These are phyloP conservation scores for Pseudonitzschia pungens DNA, from an alignment of 108 stramenopile species.

Conservation along the genomic window DNA sequence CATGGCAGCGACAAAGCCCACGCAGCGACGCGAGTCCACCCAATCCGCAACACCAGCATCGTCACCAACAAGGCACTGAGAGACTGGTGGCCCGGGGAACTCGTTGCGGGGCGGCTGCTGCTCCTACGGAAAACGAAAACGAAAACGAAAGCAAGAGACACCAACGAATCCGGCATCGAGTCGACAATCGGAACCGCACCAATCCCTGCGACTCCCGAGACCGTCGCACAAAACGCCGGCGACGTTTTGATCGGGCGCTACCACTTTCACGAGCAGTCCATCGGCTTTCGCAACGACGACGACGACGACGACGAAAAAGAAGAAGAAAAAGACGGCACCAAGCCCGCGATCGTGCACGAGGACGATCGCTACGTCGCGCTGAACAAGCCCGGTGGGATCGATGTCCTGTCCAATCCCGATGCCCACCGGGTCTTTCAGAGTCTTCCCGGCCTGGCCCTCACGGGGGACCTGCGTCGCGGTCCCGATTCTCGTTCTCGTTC, in stretches of 20 bases:
- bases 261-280: slow-evolving; percentile 23
- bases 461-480: not conserved
- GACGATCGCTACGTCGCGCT: slow-evolving; percentile 4
- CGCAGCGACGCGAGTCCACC: not conserved
- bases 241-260: not conserved
- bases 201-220: not conserved
- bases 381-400: slow-evolving; percentile 18
- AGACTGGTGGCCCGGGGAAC: slow-evolving; percentile 8
- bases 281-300: no score
- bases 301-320: no score
- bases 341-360: not conserved
- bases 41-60: not conserved
- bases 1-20: not conserved
- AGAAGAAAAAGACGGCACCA: not conserved
- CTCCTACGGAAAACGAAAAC: not conserved
- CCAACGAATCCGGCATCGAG: not conserved
- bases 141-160: no score
- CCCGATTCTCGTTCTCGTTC: no score
- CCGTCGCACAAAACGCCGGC: not conserved
- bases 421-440: slow-evolving; percentile 7
- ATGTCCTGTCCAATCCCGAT: slow-evolving; percentile 13
- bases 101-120: not conserved
- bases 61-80: not conserved
- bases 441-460: not conserved
- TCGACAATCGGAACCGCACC: not conserved